Evolutionary conservation across 352 stramenopile species (phyloP).

Genomic region (Bremia lactucae): DNA sequence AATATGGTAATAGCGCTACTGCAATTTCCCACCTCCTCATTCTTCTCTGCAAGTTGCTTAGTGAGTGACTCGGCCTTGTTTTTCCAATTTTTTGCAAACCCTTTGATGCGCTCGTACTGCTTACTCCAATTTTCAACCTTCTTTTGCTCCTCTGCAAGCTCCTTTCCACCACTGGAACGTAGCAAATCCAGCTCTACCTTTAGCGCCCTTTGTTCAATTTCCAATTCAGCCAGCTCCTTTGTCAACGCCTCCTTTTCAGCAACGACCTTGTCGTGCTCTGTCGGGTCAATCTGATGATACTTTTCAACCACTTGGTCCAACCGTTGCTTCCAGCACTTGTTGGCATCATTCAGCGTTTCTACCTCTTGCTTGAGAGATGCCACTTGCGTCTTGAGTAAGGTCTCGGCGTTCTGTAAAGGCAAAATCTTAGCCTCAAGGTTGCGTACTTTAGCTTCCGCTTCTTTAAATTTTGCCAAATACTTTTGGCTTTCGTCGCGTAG

Average conservation of each 20-base stretch:
- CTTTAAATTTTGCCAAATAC: slow-evolving; percentile 37
- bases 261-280: slow-evolving; percentile 57
- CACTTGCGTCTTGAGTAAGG: slow-evolving; percentile 37
- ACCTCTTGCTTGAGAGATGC: slow-evolving; percentile 56
- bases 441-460: slow-evolving; percentile 38
- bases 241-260: slow-evolving; percentile 41
- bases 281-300: slow-evolving; percentile 71
- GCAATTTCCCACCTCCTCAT: slow-evolving; percentile 49
- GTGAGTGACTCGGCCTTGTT: slow-evolving; percentile 53
- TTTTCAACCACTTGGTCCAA: slow-evolving; percentile 79
- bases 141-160: slow-evolving; percentile 49
- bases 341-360: slow-evolving; percentile 40
- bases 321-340: slow-evolving; percentile 68
- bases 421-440: slow-evolving; percentile 41
- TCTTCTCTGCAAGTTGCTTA: slow-evolving; percentile 59
- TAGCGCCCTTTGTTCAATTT: slow-evolving; percentile 27
- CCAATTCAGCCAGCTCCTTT: slow-evolving; percentile 35
- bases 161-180: slow-evolving; percentile 33
- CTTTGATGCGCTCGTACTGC: slow-evolving; percentile 73
- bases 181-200: slow-evolving; percentile 40
- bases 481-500: slow-evolving; percentile 64
- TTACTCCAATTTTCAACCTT: slow-evolving; percentile 61
- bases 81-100: slow-evolving; percentile 79
- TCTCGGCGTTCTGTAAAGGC: slow-evolving; percentile 35
- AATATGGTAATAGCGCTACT: slow-evolving; percentile 20